phyloP scores from a whole-genome alignment of 495 filamentous ascomycete genomes.

The Aspergillus bertholletiae region DNA sequence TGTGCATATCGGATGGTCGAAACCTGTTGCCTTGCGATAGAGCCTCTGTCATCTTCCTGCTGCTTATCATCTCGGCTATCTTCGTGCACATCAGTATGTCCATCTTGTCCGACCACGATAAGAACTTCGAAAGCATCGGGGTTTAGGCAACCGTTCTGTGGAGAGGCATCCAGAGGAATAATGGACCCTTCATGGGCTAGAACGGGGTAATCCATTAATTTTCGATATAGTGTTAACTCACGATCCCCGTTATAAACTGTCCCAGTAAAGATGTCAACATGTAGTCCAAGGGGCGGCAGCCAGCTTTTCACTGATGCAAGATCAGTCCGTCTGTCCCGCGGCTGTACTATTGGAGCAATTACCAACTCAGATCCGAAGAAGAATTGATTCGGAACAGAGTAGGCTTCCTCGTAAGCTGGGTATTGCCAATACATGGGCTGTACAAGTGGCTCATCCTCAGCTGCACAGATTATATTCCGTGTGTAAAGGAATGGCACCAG shows the following conservation, averaged over 20 bases:
- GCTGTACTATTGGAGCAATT: slow-evolving; percentile 49
- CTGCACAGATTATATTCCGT: slow-evolving; percentile 44
- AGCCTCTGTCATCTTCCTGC: slow-evolving; percentile 6
- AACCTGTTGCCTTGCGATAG: background rate
- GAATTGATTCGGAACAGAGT: slow-evolving; percentile 50
- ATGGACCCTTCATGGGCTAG: slow-evolving; percentile 53
- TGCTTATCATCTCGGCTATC: slow-evolving; percentile 18
- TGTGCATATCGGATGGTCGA: slow-evolving; percentile 4
- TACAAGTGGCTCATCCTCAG: slow-evolving; percentile 45
- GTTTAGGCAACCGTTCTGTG: slow-evolving; percentile 38
- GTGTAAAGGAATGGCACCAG: slow-evolving; percentile 57
- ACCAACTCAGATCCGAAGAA: slow-evolving; percentile 51
- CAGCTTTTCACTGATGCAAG: slow-evolving; percentile 42
- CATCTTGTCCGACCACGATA: slow-evolving; percentile 51
- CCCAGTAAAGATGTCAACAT: slow-evolving; percentile 50
- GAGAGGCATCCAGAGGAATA: slow-evolving; percentile 42
- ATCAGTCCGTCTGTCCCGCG: slow-evolving; percentile 33
- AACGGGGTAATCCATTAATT: slow-evolving; percentile 42
- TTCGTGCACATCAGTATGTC: slow-evolving; percentile 38
- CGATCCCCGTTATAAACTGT: slow-evolving; percentile 51
- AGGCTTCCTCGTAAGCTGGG: slow-evolving; percentile 41
- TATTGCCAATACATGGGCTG: slow-evolving; percentile 61
- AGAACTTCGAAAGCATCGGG: slow-evolving; percentile 41
- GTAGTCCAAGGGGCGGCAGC: slow-evolving; percentile 43
- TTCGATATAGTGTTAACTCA: slow-evolving; percentile 40